Conservation (phyloP, 352 stramenopile genomes). For the Globisporangium emineosum region DNA sequence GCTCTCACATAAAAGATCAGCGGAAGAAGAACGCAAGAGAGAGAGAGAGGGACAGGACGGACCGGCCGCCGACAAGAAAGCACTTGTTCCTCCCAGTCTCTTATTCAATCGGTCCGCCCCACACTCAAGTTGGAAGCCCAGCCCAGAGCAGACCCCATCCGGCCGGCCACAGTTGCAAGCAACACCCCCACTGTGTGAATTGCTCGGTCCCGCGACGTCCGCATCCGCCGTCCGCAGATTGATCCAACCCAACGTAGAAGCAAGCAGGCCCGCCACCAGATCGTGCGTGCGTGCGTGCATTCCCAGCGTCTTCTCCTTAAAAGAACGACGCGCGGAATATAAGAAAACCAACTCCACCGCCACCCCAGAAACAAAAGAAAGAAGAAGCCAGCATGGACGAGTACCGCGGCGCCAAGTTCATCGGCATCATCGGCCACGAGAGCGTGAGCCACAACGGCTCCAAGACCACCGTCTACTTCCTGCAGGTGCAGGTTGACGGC, state of each 20-base stretch:
- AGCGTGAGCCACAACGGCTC: slow-evolving; percentile 84
- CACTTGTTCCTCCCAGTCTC: background rate
- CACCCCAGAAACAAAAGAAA: background rate
- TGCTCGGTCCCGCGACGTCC: background rate
- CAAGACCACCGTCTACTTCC: slow-evolving; percentile 86
- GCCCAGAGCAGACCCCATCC: background rate
- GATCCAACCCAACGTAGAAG: background rate
- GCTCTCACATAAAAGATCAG: slow-evolving; percentile 19
- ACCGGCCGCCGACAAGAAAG: slow-evolving; percentile 8
- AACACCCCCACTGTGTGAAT: background rate
- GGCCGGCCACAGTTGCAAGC: background rate
- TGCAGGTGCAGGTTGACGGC: slow-evolving; percentile 74
- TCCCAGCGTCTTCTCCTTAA: background rate
- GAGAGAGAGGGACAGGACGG: background rate
- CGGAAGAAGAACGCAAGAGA: slow-evolving; percentile 7
- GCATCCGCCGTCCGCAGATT: background rate
- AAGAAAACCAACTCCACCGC: background rate
- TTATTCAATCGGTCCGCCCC: background rate
- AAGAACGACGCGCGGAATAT: slow-evolving; percentile 4
- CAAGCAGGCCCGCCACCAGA: background rate
- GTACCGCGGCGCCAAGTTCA: slow-evolving; percentile 70
- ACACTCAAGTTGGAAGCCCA: no score
- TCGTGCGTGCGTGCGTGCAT: background rate
- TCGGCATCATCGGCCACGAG: slow-evolving; percentile 85
- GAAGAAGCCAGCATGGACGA: slow-evolving; percentile 23